Percentiles rank a stretch among this genome's conserved stretches.
These are phyloP conservation scores for Trichosanthes truncata DNA, from an alignment of 306 rosid species.

Conservation along the genomic window DNA sequence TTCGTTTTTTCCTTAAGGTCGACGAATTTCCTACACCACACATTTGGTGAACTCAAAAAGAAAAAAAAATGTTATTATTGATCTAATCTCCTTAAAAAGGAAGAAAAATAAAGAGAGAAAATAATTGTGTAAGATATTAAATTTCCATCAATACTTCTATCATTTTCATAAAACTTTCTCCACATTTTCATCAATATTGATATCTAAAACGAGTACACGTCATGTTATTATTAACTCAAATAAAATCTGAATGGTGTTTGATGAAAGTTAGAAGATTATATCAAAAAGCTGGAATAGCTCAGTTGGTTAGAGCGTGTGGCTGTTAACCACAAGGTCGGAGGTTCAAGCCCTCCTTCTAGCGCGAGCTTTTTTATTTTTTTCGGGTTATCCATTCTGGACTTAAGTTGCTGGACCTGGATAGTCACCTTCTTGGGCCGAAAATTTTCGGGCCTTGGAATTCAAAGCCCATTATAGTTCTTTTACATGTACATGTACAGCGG, in stretches of 20 bases:
- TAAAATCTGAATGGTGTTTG: not conserved
- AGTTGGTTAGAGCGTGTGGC: slow-evolving; percentile 1
- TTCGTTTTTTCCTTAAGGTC: too few species aligned
- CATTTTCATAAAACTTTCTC: too few species aligned
- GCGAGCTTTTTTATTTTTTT: not conserved
- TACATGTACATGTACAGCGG: too few species aligned
- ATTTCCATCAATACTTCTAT: too few species aligned
- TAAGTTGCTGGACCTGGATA: not conserved
- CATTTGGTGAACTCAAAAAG: too few species aligned
- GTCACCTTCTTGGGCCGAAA: not conserved
- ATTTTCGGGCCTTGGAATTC: not conserved
- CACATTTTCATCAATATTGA: too few species aligned
- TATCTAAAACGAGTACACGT: not conserved
- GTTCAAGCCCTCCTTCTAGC: not conserved
- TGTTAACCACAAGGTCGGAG: not conserved
- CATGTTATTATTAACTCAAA: not conserved
- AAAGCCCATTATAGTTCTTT: not conserved
- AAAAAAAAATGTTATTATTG: too few species aligned
- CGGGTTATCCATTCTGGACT: not conserved
- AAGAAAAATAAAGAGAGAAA: too few species aligned
- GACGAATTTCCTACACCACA: too few species aligned
- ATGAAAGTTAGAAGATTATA: not conserved
- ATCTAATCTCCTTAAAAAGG: too few species aligned
- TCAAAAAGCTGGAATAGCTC: not conserved
- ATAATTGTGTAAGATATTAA: too few species aligned